phyloP scores from a whole-genome alignment of 306 rosid genomes.

The Acacia acuminata region DNA sequence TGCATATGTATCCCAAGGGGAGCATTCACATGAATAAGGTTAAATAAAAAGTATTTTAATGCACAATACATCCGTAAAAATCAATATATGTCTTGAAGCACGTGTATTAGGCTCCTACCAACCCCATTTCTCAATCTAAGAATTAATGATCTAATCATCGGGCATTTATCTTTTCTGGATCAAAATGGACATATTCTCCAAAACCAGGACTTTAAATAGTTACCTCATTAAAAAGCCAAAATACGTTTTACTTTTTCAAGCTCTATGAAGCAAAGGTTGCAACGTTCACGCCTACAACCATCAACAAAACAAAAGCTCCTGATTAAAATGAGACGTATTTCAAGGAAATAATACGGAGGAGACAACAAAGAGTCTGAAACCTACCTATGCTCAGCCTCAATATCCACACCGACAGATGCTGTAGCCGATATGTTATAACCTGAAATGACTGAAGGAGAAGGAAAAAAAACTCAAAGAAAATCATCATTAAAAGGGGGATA shows the following conservation, averaged over 20 bases:
- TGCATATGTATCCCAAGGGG: too few relatives aligned
- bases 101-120: neutral
- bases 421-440: conserved; percentile 81
- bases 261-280: conserved; percentile 88
- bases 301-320: conserved; percentile 12
- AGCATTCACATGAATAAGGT: too few relatives aligned
- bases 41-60: too few relatives aligned
- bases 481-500: too few relatives aligned
- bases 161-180: neutral
- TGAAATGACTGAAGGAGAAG: too few relatives aligned
- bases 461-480: too few relatives aligned
- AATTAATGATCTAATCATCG: neutral
- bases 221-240: conserved; percentile 76
- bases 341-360: neutral
- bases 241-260: conserved; percentile 80
- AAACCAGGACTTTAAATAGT: neutral
- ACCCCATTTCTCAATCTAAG: neutral
- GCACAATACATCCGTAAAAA: too few relatives aligned
- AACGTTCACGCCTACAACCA: conserved; percentile 80
- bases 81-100: too few relatives aligned
- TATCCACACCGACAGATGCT: conserved; percentile 88
- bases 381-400: conserved; percentile 96
- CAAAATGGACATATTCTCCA: neutral
- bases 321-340: conserved; percentile 5
- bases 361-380: neutral